Conservation (phyloP, 139 green algal genomes). For the Volvox reticuliferus region DNA sequence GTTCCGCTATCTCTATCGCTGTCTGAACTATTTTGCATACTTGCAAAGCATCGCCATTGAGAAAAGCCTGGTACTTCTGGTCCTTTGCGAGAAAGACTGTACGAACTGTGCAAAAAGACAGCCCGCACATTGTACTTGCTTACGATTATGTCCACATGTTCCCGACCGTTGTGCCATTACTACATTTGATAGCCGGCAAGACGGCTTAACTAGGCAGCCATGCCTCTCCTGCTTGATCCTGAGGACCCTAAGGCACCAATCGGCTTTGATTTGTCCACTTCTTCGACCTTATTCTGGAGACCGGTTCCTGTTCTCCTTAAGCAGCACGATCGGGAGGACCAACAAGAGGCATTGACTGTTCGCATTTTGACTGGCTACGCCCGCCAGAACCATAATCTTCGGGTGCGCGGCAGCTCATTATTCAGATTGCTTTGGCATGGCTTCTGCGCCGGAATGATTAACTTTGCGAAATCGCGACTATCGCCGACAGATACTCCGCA, state of each 20-base stretch:
- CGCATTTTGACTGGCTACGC: conserved; percentile 78
- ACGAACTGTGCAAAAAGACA: no score
- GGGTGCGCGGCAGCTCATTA: conserved; percentile 48
- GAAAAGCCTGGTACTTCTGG: no score
- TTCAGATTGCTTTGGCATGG: not conserved
- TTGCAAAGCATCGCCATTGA: not conserved
- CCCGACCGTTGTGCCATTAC: not conserved
- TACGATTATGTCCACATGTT: no score
- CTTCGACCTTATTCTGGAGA: conserved; percentile 82
- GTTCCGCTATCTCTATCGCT: not conserved
- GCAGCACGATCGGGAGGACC: conserved; percentile 75
- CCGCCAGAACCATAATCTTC: conserved; percentile 73
- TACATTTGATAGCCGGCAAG: not conserved
- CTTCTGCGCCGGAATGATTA: not conserved
- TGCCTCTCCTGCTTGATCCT: conserved; percentile 60
- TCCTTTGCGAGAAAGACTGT: no score
- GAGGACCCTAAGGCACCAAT: conserved; percentile 34
- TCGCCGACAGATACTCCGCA: conserved; percentile 70
- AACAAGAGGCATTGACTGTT: conserved; percentile 71
- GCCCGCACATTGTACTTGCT: no score
- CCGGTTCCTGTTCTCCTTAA: conserved; percentile 73
- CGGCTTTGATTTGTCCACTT: conserved; percentile 75
- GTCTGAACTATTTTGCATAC: not conserved
- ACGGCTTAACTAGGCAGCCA: conserved; percentile 9
- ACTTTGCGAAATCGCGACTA: not conserved